phyloP scores from a whole-genome alignment of 106 monocot genomes.

The Cymbidium sinense region DNA sequence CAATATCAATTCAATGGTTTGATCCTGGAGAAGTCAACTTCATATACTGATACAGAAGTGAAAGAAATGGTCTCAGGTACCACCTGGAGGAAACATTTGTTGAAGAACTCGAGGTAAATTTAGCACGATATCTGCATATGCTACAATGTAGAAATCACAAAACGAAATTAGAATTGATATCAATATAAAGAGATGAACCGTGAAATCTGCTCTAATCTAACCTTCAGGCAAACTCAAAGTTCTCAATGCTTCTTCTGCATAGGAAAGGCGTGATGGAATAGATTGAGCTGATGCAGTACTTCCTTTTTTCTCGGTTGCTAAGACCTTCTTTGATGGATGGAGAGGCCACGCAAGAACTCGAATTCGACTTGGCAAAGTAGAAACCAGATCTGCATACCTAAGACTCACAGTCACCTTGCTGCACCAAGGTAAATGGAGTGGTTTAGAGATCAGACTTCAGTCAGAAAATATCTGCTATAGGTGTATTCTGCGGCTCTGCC shows the following conservation, averaged over 20 bases:
- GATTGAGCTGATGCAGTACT: constrained; percentile 30
- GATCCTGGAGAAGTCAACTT: too few relatives aligned
- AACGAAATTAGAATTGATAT: neutral
- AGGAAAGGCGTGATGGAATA: constrained; percentile 63
- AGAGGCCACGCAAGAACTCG: constrained; percentile 90
- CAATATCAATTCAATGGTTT: too few relatives aligned
- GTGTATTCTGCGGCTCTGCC: too few relatives aligned
- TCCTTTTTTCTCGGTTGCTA: constrained; percentile 24
- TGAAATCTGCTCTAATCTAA: constrained; percentile 6
- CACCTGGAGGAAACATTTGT: constrained; percentile 12
- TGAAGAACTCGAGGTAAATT: constrained; percentile 22
- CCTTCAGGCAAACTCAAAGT: constrained; percentile 90
- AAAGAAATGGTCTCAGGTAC: neutral
- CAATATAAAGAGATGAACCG: neutral
- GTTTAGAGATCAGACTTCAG: neutral
- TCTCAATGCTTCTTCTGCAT: constrained; percentile 81
- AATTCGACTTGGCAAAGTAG: constrained; percentile 62
- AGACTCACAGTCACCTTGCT: constrained; percentile 95
- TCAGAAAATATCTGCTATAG: too few relatives aligned
- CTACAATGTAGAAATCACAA: constrained; percentile 5
- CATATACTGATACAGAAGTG: neutral
- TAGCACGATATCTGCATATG: constrained; percentile 26
- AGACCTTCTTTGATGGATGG: constrained; percentile 57
- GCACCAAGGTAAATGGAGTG: constrained; percentile 21
- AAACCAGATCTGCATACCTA: constrained; percentile 73